These are phyloP conservation scores for Sclerotinia minor DNA, from an alignment of 2,329 filamentous ascomycete genomes.

Conservation along the genomic window DNA sequence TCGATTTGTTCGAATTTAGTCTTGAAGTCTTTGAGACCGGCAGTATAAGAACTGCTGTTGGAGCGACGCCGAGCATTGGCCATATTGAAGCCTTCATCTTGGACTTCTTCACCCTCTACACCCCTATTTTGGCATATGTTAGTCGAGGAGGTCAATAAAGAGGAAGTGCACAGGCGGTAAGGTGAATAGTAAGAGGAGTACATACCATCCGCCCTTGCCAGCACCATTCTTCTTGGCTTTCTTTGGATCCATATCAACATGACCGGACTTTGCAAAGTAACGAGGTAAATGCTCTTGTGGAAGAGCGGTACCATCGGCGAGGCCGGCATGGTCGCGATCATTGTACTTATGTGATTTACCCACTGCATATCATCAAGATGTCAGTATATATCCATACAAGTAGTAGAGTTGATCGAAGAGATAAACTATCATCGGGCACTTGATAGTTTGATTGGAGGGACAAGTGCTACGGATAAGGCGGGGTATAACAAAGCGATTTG, in stretches of 20 bases:
- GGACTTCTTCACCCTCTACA: constrained; percentile 75
- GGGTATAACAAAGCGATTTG: constrained; percentile 22
- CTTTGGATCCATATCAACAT: constrained; percentile 78
- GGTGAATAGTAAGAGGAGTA: neutral
- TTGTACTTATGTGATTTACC: constrained; percentile 96
- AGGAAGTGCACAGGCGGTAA: constrained; percentile 10
- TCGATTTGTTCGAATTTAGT: constrained; percentile 96
- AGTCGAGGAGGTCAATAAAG: constrained; percentile 20
- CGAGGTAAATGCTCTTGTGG: constrained; percentile 75
- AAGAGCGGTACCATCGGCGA: constrained; percentile 70
- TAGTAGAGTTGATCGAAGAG: neutral
- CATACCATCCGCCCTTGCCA: constrained; percentile 93
- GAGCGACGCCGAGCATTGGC: constrained; percentile 85
- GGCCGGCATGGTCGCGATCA: constrained; percentile 80
- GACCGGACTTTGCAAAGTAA: constrained; percentile 89
- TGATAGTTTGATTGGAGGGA: constrained; percentile 24
- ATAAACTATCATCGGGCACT: constrained; percentile 6
- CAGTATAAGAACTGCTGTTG: constrained; percentile 78
- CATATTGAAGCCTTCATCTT: constrained; percentile 81
- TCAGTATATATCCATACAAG: constrained; percentile 29
- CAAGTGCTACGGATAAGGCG: constrained; percentile 25
- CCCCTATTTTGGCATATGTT: constrained; percentile 61
- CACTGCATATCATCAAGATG: constrained; percentile 58
- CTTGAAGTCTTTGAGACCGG: constrained; percentile 76
- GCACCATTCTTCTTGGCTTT: constrained; percentile 96